Base-by-base conservation (phyloP, 2,329 filamentous ascomycete genomes). In the Stagonosporopsis tanaceti region DNA sequence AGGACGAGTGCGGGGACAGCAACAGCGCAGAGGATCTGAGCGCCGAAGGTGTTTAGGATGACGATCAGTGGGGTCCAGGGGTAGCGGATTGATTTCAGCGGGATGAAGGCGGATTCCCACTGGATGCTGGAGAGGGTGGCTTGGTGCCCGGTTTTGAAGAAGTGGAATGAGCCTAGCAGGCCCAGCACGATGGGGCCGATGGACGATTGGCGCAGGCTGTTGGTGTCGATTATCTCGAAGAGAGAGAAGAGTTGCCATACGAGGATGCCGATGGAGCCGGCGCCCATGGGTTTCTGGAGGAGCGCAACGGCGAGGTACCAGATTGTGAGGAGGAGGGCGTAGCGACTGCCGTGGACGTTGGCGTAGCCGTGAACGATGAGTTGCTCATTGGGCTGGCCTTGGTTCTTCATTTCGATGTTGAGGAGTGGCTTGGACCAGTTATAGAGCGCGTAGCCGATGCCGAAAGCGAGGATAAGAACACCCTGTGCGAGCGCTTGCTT, bases 141-240 rank as follows among this genome's bases (percentile, higher is more conserved):
- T 78, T 98, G 94, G 77, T 99, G 95, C 60, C 95, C 95, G 0
- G 95, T 99, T 74, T 96, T 97, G 86, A 99, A 99, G 81, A 89
- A 99, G 80, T 97, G 89, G 77, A 94, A 96, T 69, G 90, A 92
- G 58, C 93, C 95, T 0, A 99, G 86, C n/a, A 98, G 79, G 11
- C 88, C 94, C 25, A 98, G 85, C 61, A 96, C 84, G 37, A 95
- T 81, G 20, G 95, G 93, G 0, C 93, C 94, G 67, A 98, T 90
- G 6, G 92, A 83, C 41, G 87, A 88, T 46, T 85, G 81, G 15
- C 88, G 86, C 0, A 87, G 77, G 32, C 79, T 79, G 66, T 87
- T 87, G 2, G 84, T 85, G 72, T 87, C 85, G 51, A 89, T 77
- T 50, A 89, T 85, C 65, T 89, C 87, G 46, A 87, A 80, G 1